Conservation (phyloP, 179 eudicot genomes). For the Amaranthus tricolor region DNA sequence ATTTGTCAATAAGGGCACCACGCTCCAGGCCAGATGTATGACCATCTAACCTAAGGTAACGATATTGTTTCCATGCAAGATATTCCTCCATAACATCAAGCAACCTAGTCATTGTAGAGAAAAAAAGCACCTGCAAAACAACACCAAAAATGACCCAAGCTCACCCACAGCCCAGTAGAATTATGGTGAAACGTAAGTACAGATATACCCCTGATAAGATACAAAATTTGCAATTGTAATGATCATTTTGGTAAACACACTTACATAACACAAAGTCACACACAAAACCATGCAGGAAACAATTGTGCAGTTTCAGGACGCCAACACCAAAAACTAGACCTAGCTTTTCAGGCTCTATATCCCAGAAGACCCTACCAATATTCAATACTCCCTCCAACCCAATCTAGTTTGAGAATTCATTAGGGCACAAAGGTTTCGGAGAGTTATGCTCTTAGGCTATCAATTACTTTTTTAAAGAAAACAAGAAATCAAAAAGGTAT, state of each 20-base stretch:
- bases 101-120: conserved; percentile 98
- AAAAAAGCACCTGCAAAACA: conserved; percentile 75
- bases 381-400: not conserved
- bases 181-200: not conserved
- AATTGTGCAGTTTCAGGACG: not conserved
- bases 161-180: not conserved
- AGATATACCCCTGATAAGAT: not conserved
- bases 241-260: not conserved
- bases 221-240: not conserved
- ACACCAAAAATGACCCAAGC: conserved; percentile 6
- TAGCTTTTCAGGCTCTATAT: not conserved
- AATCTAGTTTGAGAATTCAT: too few species aligned
- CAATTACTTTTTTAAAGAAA: too few species aligned
- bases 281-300: not conserved
- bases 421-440: too few species aligned
- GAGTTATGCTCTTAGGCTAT: too few species aligned
- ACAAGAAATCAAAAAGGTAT: too few species aligned
- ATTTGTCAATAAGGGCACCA: conserved; percentile 86
- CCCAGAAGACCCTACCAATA: not conserved
- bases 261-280: not conserved
- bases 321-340: not conserved
- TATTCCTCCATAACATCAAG: conserved; percentile 99
- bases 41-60: conserved; percentile 92
- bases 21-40: conserved; percentile 97
- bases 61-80: conserved; percentile 87